Conservation (phyloP, 2,329 filamentous ascomycete species). For the Bipolaris sorokiniana region DNA sequence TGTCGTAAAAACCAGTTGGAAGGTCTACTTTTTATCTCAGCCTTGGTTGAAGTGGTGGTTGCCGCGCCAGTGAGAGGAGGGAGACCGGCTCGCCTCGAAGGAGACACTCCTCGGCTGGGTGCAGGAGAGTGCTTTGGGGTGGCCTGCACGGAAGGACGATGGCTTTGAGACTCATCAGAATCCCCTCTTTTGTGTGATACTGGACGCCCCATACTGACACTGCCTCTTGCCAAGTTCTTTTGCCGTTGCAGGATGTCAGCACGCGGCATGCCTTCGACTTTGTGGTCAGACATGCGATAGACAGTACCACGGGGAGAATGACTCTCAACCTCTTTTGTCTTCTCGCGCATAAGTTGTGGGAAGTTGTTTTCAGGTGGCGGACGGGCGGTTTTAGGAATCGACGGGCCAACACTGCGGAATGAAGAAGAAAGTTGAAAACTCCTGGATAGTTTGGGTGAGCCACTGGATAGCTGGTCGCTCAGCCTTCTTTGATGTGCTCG, state of each 20-base stretch:
- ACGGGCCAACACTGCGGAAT: constrained; percentile 32
- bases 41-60: constrained; percentile 12
- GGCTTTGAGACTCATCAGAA: constrained; percentile 35
- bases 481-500: constrained; percentile 11
- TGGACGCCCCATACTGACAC: constrained; percentile 17
- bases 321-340: constrained; percentile 24
- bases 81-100: constrained; percentile 32
- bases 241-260: constrained; percentile 43
- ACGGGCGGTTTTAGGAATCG: constrained; percentile 31
- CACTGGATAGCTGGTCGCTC: constrained; percentile 12
- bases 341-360: constrained; percentile 33
- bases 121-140: constrained; percentile 38
- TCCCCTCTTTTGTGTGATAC: constrained; percentile 29
- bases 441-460: constrained; percentile 28
- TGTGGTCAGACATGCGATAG: constrained; percentile 19
- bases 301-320: constrained; percentile 31
- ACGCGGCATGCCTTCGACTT: constrained; percentile 28
- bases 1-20: constrained; percentile 47
- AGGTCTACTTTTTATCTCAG: constrained; percentile 30
- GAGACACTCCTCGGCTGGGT: constrained; percentile 39
- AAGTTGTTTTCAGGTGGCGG: constrained; percentile 31
- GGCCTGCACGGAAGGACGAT: constrained; percentile 22
- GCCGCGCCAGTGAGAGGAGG: constrained; percentile 16
- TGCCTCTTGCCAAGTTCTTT: constrained; percentile 22
- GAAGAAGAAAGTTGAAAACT: constrained; percentile 39